Conservation (phyloP, 2,329 filamentous ascomycete species). For the Pleomassaria siparia region DNA sequence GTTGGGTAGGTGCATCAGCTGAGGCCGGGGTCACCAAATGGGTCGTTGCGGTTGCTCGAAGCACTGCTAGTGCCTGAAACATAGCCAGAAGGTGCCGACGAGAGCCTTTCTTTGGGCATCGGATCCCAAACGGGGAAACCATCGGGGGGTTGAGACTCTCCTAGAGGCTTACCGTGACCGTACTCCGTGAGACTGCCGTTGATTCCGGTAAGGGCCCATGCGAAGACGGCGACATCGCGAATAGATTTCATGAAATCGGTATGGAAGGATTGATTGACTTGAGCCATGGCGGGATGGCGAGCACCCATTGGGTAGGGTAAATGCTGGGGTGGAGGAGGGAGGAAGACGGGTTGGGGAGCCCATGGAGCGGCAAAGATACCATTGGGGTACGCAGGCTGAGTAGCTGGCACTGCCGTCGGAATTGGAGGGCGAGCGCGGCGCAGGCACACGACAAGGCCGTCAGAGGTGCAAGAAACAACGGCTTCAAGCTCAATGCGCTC, state of each 20-base stretch:
- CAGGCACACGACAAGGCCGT: slow-evolving; percentile 80
- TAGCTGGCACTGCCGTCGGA: slow-evolving; percentile 44
- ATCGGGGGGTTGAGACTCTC: slow-evolving; percentile 63
- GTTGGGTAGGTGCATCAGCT: slow-evolving; percentile 14
- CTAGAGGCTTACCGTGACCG: slow-evolving; percentile 61
- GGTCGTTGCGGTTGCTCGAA: slow-evolving; percentile 31
- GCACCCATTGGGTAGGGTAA: slow-evolving; percentile 39
- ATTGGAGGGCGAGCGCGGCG: slow-evolving; percentile 72
- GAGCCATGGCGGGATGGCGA: slow-evolving; percentile 44
- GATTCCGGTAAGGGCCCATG: slow-evolving; percentile 79
- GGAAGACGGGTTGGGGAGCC: slow-evolving; percentile 66
- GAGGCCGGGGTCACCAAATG: slow-evolving; percentile 37
- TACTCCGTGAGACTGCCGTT: slow-evolving; percentile 72
- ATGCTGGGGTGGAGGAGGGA: slow-evolving; percentile 43
- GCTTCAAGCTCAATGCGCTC: slow-evolving; percentile 74
- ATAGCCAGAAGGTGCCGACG: slow-evolving; percentile 38
- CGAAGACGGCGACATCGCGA: slow-evolving; percentile 83
- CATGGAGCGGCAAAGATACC: slow-evolving; percentile 80
- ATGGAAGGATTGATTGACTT: slow-evolving; percentile 48
- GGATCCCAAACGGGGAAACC: slow-evolving; percentile 62
- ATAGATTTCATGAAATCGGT: slow-evolving; percentile 77
- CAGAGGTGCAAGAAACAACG: slow-evolving; percentile 88
- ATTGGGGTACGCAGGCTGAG: slow-evolving; percentile 27
- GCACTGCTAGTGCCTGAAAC: slow-evolving; percentile 35
- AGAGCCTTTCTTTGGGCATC: slow-evolving; percentile 21